Base-by-base conservation (phyloP, 2,329 filamentous ascomycete genomes). In the Xylariaceae sp. region DNA sequence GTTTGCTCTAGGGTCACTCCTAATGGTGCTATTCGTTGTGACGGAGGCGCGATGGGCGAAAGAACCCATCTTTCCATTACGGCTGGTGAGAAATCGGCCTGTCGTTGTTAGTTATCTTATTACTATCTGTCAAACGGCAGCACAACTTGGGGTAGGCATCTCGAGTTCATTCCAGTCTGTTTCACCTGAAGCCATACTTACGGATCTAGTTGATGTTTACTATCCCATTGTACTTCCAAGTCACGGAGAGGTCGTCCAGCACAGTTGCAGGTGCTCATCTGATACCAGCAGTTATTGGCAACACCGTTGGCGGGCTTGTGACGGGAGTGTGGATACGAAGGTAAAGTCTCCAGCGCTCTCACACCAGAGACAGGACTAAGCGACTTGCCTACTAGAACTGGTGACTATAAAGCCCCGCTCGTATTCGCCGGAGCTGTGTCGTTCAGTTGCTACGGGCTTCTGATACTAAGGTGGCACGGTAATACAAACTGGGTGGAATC, bases 201-300 rank as follows among this genome's bases (percentile, higher is more conserved):
- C 64, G 41, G 46, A 48, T 10, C 43, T 56, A 79, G 72, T 76
- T 86, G 67, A 86, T 89, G 82, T 87, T 85, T 51, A 80, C 81
- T 0, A 80, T 90, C 0, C 88, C 88, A 0, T 71, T 90, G 0
- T 90, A 90, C 71, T 91, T 90, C 60, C 84, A 89, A 54, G 81
- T 88, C 1, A 87, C 86, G 0, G 74, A 80, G 4, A 74, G 77
- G 0, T 80, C 79, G 2, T 84, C 82, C 0, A 84, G 81, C 44
- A 85, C 86, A 0, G 72, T 75, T 1, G 85, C 87, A 0, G 81
- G 81, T 0, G 71, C 81, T 0, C 85, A 89, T 63, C 74, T 91
- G 0, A 78, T 90, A 41, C 88, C 88, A 0, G 84, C 88, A 0
- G 86, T 91, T 0, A 71, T 82, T 0, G 88, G 88, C 0, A 90